Percentiles rank a stretch among this genome's conserved stretches.
Evolutionary conservation across 164 flowering plant genomes (phyloP).

Genomic region (Vitis vinifera): DNA sequence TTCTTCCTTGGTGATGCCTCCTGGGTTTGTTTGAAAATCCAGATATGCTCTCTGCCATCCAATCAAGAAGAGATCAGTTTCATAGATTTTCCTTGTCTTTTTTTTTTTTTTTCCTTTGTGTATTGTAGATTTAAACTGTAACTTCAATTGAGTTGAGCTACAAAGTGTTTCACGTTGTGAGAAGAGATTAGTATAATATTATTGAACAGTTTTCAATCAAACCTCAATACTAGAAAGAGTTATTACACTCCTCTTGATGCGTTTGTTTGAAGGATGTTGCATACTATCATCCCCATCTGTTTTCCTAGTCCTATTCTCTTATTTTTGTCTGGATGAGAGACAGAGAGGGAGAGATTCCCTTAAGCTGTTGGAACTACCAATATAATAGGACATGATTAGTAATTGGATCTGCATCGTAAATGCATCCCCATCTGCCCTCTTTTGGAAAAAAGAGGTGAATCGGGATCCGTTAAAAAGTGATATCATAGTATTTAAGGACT

Average conservation of each 20-base stretch:
- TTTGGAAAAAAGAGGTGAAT: neutral
- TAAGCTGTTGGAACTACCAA: conserved; percentile 14
- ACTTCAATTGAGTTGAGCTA: conserved; percentile 15
- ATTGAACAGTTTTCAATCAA: conserved; percentile 3
- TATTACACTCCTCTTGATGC: neutral
- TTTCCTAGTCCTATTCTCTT: neutral
- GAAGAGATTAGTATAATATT: conserved; percentile 1
- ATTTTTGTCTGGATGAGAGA: neutral
- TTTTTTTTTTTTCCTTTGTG: neutral
- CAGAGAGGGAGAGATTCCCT: conserved; percentile 20
- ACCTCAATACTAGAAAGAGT: neutral
- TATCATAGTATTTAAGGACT: neutral
- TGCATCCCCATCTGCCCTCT: conserved; percentile 10
- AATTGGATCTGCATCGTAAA: conserved; percentile 26
- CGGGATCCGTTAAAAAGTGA: neutral
- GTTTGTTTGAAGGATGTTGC: neutral
- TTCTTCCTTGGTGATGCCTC: conserved; percentile 4
- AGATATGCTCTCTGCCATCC: conserved; percentile 7
- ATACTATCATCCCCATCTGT: too few species aligned
- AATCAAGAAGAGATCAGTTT: conserved; percentile 9
- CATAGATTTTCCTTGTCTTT: neutral
- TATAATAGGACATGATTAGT: conserved; percentile 16
- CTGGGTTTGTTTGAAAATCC: neutral
- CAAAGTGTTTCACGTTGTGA: conserved; percentile 7
- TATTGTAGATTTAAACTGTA: conserved; percentile 4